Base-by-base conservation (phyloP, 2,329 filamentous ascomycete species). In the Trichoderma sp. region DNA sequence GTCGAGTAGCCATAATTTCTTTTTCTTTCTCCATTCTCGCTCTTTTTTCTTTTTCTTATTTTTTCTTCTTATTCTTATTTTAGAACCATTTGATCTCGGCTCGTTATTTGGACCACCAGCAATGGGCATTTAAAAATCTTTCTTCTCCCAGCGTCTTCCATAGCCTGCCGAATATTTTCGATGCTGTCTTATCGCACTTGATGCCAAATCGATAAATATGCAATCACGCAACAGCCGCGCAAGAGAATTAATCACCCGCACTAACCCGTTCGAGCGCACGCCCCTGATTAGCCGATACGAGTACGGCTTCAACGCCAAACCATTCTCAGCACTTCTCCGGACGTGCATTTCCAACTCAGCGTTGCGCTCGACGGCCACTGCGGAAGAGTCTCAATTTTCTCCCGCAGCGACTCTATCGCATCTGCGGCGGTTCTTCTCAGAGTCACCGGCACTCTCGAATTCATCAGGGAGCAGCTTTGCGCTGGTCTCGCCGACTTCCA, bases 271-370 rank as follows among this genome's bases (percentile, higher is more conserved):
- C 58, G 57, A 70, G 71, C 62, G 63, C 61, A 15, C 57, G 72
- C 73, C 73, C 73, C 71, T 73, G 39, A 73, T 73, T 73, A 43
- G 28, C 47, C 63, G 58, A 59, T 39, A 63, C 68, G 64, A 58
- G 30, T 58, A 59, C 32, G 53, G 71, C 71, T 30, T 58, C 73
- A 58, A 69, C 72, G 30, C 30, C 66, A 55, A 66, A 36, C 67
- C 72, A 64, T 61, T 70, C 66, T 65, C 59, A 69, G 43, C 59
- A 70, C 63, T n/a, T 28, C n/a, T 63, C 71, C 66, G 36, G 66
- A 15, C 9, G 43, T 55, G 59, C 43, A 39, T 50, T 50, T 32
- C 57, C 43, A 66, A 61, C 70, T 55, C 65, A 59, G 64, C 70
- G 43, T 61, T 68, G 66, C 66, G 66, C 66, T 68, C 65, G 26